A percentile compares a stretch with the other conserved stretches of the same genome.
These are phyloP conservation scores for Coelastrella sp. DNA, from an alignment of 139 green algal genomes.

Conservation along the genomic window DNA sequence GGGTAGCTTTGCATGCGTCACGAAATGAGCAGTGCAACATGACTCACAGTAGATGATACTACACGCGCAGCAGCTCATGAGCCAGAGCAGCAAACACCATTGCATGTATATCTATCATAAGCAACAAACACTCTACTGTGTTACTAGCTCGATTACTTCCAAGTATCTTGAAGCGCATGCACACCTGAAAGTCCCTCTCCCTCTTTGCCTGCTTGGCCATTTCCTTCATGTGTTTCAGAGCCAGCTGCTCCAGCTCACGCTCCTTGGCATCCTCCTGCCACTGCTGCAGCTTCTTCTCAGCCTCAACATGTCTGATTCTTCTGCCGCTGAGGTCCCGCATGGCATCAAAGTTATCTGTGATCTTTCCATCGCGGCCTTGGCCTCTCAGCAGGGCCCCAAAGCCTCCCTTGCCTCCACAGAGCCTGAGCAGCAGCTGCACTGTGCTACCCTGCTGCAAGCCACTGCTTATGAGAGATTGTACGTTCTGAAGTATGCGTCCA, in stretches of 20 bases:
- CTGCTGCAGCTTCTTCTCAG: slow-evolving; percentile 87
- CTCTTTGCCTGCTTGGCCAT: slow-evolving; percentile 61
- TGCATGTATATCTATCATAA: background rate
- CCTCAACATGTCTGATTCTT: slow-evolving; percentile 77
- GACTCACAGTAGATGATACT: background rate
- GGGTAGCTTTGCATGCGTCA: background rate
- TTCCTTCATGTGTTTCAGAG: slow-evolving; percentile 82
- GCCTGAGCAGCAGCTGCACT: slow-evolving; percentile 66
- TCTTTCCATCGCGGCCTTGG: slow-evolving; percentile 83
- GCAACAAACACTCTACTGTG: background rate
- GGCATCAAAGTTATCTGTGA: slow-evolving; percentile 94
- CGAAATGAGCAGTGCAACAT: too few relatives aligned
- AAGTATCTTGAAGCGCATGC: slow-evolving; percentile 5
- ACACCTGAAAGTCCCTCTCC: slow-evolving; percentile 55
- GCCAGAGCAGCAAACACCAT: too few relatives aligned
- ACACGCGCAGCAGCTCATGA: too few relatives aligned
- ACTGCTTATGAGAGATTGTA: background rate
- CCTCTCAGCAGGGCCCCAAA: slow-evolving; percentile 95
- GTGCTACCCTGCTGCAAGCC: slow-evolving; percentile 33
- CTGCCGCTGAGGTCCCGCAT: slow-evolving; percentile 92
- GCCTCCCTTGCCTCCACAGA: slow-evolving; percentile 89
- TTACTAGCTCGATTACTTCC: background rate
- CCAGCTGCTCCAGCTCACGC: slow-evolving; percentile 87
- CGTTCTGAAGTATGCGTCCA: slow-evolving; percentile 53
- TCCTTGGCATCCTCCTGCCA: slow-evolving; percentile 80